Percentiles rank a stretch among this genome's conserved stretches.
phyloP scores from a whole-genome alignment of 345 rosid genomes.

The Moringa oleifera region DNA sequence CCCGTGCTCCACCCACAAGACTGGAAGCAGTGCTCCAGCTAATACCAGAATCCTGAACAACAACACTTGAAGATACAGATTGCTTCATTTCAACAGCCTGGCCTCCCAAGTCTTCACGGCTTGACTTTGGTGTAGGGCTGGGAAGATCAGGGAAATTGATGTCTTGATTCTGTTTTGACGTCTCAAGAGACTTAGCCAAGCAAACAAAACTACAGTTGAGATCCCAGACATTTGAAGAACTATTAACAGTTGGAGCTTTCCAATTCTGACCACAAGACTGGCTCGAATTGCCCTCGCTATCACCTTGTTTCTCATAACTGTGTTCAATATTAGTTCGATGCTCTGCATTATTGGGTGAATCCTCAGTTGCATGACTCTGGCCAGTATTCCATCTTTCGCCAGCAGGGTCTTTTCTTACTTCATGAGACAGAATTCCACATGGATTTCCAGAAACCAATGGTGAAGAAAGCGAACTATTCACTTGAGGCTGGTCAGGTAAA shows the following conservation, averaged over 20 bases:
- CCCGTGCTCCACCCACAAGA: conserved; percentile 49
- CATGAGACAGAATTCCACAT: conserved; percentile 20
- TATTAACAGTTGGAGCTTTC: conserved; percentile 23
- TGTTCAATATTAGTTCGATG: conserved; percentile 16
- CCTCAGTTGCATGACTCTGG: conserved; percentile 16
- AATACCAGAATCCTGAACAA: conserved; percentile 56
- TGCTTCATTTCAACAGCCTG: conserved; percentile 43
- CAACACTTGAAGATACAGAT: conserved; percentile 39
- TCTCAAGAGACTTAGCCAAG: conserved; percentile 34
- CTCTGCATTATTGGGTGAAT: conserved; percentile 17
- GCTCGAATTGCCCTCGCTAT: conserved; percentile 33
- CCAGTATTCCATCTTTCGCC: conserved; percentile 29
- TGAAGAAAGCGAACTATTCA: conserved; percentile 28
- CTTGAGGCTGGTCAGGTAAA: conserved; percentile 31
- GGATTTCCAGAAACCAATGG: conserved; percentile 31
- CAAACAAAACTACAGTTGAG: conserved; percentile 31
- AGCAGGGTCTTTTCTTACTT: conserved; percentile 23
- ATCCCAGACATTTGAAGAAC: conserved; percentile 29
- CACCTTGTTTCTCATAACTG: conserved; percentile 27
- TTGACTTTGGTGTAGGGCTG: conserved; percentile 42
- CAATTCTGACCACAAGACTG: conserved; percentile 41
- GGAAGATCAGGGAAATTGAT: conserved; percentile 45
- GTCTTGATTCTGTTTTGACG: conserved; percentile 36
- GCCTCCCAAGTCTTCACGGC: conserved; percentile 37
- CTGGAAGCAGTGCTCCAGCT: conserved; percentile 71